Percentiles rank a stretch among this genome's conserved stretches.
Evolutionary conservation across 2,329 filamentous ascomycete genomes (phyloP).

Genomic region (Trichoderma sp.): DNA sequence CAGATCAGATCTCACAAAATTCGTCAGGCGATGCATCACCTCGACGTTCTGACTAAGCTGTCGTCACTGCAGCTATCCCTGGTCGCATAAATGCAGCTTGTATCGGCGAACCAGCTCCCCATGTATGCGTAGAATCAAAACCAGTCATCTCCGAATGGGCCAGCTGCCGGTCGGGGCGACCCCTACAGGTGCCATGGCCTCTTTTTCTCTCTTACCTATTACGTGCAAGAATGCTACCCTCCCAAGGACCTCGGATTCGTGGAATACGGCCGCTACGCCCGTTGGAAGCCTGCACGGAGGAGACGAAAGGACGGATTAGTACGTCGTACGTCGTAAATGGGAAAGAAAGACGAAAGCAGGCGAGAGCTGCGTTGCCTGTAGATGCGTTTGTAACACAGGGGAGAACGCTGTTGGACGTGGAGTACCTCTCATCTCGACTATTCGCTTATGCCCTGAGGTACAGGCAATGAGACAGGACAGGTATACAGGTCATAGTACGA

Average conservation of each 20-base stretch:
- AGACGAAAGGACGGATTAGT: not conserved
- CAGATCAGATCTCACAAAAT: constrained; percentile 12
- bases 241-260: not conserved
- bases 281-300: not conserved
- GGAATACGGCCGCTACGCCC: not conserved
- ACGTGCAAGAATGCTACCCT: not conserved
- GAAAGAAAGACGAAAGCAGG: not conserved
- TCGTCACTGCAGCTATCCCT: not conserved
- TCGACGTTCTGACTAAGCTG: not conserved
- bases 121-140: not conserved
- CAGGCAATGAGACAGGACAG: not conserved
- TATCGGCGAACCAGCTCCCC: not conserved
- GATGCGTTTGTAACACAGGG: not conserved
- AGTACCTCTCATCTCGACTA: not conserved
- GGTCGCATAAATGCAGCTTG: not conserved
- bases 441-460: not conserved
- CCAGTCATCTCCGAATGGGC: constrained; percentile 11
- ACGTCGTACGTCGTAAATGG: not conserved
- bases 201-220: not conserved
- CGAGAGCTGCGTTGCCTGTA: not conserved
- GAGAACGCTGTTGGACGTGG: not conserved
- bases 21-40: not conserved
- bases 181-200: not conserved
- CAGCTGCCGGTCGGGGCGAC: not conserved
- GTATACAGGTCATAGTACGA: not conserved